Percentiles rank a stretch among this genome's conserved stretches.
These are phyloP conservation scores for Penium margaritaceum DNA, from an alignment of 139 green algal genomes.

Conservation along the genomic window DNA sequence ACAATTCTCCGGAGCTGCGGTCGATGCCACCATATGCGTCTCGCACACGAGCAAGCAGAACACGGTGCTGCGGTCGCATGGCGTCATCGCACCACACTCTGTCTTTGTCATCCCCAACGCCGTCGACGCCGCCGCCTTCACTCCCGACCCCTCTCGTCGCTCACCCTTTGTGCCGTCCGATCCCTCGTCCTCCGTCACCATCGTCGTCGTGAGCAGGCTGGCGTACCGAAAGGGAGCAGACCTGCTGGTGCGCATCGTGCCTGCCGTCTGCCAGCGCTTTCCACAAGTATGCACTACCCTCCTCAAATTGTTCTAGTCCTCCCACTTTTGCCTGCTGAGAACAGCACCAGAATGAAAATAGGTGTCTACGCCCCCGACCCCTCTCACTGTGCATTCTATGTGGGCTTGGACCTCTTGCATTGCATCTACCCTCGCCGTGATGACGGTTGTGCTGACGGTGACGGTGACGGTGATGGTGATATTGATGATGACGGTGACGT, in stretches of 20 bases:
- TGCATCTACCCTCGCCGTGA: too few relatives aligned
- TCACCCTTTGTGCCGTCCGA: too few relatives aligned
- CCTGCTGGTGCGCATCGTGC: slow-evolving; percentile 78
- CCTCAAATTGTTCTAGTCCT: too few relatives aligned
- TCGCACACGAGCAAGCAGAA: slow-evolving; percentile 93
- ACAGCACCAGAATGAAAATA: too few relatives aligned
- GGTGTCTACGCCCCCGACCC: too few relatives aligned
- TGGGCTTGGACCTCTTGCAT: too few relatives aligned
- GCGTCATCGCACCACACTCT: slow-evolving; percentile 58
- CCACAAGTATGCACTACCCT: slow-evolving; percentile 55
- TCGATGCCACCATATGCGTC: slow-evolving; percentile 76
- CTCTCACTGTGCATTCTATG: too few relatives aligned
- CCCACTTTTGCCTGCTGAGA: too few relatives aligned
- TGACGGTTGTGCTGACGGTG: too few relatives aligned
- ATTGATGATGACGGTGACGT: too few relatives aligned
- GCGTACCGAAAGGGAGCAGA: slow-evolving; percentile 91
- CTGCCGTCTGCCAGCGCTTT: slow-evolving; percentile 61
- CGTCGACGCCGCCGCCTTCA: slow-evolving; percentile 73
- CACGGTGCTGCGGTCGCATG: slow-evolving; percentile 68
- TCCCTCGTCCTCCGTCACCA: slow-evolving; percentile 49
- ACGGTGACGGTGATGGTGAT: too few relatives aligned
- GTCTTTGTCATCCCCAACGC: slow-evolving; percentile 96
- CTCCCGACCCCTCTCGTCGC: slow-evolving; percentile 40
- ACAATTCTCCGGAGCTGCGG: slow-evolving; percentile 45
- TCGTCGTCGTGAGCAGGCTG: slow-evolving; percentile 76